A percentile compares a stretch with the other conserved stretches of the same genome.
Evolutionary conservation across 2,329 filamentous ascomycete genomes (phyloP).

Genomic region (Fusarium solani-melongenae): DNA sequence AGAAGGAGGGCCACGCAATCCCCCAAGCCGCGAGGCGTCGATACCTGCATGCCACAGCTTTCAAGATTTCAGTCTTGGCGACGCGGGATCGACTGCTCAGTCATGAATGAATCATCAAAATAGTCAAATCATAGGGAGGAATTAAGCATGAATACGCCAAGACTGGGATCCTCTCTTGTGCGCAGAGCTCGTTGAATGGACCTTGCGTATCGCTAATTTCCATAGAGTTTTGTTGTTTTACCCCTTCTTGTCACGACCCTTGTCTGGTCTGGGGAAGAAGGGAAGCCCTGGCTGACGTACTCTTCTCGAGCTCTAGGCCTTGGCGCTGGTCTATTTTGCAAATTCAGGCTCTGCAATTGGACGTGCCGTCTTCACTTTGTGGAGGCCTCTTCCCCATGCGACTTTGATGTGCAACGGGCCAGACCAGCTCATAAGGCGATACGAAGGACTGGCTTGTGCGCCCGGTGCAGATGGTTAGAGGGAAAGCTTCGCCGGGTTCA

Average conservation of each 20-base stretch:
- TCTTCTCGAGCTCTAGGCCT: slow-evolving; percentile 4
- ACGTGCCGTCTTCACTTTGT: not conserved
- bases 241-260: not conserved
- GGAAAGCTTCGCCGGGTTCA: not conserved
- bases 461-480: not conserved
- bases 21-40: slow-evolving; percentile 19
- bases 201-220: not conserved
- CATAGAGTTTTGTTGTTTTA: not conserved
- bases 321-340: slow-evolving; percentile 9
- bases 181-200: not conserved
- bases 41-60: slow-evolving; percentile 16
- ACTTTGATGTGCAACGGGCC: not conserved
- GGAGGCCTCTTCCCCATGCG: not conserved
- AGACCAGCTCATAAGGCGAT: slow-evolving; percentile 18
- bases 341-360: slow-evolving; percentile 28
- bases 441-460: slow-evolving; percentile 8
- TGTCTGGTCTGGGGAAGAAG: not conserved
- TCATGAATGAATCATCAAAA: slow-evolving; percentile 26
- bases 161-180: not conserved
- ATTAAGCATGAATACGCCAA: slow-evolving; percentile 5
- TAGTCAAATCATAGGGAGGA: not conserved
- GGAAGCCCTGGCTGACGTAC: slow-evolving; percentile 4
- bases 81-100: slow-evolving; percentile 13
- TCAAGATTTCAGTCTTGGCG: slow-evolving; percentile 16
- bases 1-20: slow-evolving; percentile 35